Evolutionary conservation across 139 green algal species (phyloP).

Genomic region (Chlorella sp.): DNA sequence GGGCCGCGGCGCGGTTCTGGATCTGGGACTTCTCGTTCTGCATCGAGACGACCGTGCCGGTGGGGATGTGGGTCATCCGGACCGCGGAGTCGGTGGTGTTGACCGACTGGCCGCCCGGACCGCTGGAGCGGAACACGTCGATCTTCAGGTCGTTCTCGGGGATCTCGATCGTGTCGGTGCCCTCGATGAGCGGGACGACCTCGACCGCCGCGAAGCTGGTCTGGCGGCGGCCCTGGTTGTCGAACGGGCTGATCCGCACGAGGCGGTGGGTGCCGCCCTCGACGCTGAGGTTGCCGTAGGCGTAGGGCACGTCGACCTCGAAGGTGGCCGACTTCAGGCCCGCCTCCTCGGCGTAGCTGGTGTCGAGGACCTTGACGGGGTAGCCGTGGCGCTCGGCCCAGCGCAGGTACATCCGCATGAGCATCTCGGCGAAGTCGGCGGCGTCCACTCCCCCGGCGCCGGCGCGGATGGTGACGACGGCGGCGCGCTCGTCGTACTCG

Average conservation of each 20-base stretch:
- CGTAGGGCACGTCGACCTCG: too few relatives aligned
- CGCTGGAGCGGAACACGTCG: too few relatives aligned
- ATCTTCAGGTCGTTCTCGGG: too few relatives aligned
- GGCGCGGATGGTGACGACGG: conserved; percentile 47
- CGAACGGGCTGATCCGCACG: conserved; percentile 91
- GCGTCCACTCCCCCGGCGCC: conserved; percentile 82
- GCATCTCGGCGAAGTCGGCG: conserved; percentile 91
- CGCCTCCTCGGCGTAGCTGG: conserved; percentile 65
- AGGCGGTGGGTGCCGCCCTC: conserved; percentile 95
- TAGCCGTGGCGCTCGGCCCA: conserved; percentile 57
- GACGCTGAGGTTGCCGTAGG: too few relatives aligned
- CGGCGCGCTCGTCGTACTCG: conserved; percentile 42
- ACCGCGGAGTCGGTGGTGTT: too few relatives aligned
- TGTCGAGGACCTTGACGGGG: conserved; percentile 30
- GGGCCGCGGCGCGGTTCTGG: too few relatives aligned
- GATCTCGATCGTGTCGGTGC: too few relatives aligned
- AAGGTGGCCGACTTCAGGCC: conserved; percentile 90
- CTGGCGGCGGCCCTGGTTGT: conserved; percentile 75
- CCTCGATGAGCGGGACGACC: too few relatives aligned
- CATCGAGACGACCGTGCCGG: too few relatives aligned
- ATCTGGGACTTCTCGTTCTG: too few relatives aligned
- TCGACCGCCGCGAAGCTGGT: conserved; percentile 93
- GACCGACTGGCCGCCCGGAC: too few relatives aligned
- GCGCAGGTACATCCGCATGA: conserved; percentile 87
- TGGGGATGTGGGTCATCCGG: too few relatives aligned